These are phyloP conservation scores for Epichloe sibirici DNA, from an alignment of 2,329 filamentous ascomycete species.

Conservation along the genomic window DNA sequence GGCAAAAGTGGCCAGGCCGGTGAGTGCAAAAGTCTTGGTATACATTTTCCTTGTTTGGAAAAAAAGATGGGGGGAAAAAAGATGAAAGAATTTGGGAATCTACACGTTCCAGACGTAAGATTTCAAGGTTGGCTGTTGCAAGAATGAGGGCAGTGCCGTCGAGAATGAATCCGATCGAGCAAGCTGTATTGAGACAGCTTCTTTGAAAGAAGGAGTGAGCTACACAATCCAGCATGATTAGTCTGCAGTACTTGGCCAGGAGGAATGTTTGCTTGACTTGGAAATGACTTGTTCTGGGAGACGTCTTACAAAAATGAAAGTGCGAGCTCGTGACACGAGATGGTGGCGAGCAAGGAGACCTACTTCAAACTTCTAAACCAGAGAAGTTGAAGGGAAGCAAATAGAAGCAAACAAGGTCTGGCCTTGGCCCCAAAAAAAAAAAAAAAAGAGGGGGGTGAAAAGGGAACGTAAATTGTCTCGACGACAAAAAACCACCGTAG, in stretches of 20 bases:
- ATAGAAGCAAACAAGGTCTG: constrained; percentile 22
- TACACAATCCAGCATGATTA: neutral
- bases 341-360: constrained; percentile 6
- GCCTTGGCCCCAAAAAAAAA: constrained; percentile 15
- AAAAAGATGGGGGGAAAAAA: constrained; percentile 5
- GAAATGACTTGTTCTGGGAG: neutral
- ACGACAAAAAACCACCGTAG: constrained; percentile 13
- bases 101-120: constrained; percentile 22
- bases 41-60: constrained; percentile 29
- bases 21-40: constrained; percentile 34
- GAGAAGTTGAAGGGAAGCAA: constrained; percentile 12
- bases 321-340: constrained; percentile 1
- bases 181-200: neutral
- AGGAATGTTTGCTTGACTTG: neutral
- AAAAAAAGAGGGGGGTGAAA: constrained; percentile 1
- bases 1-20: constrained; percentile 46
- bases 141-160: constrained; percentile 12
- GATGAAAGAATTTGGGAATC: constrained; percentile 11
- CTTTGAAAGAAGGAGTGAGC: neutral
- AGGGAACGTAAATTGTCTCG: constrained; percentile 20
- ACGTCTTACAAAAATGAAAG: neutral
- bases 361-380: constrained; percentile 8
- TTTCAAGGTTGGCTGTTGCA: constrained; percentile 1
- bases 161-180: constrained; percentile 8
- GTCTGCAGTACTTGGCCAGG: neutral